Conservation (phyloP, 2,329 filamentous ascomycete species). For the Colletotrichum sp. region DNA sequence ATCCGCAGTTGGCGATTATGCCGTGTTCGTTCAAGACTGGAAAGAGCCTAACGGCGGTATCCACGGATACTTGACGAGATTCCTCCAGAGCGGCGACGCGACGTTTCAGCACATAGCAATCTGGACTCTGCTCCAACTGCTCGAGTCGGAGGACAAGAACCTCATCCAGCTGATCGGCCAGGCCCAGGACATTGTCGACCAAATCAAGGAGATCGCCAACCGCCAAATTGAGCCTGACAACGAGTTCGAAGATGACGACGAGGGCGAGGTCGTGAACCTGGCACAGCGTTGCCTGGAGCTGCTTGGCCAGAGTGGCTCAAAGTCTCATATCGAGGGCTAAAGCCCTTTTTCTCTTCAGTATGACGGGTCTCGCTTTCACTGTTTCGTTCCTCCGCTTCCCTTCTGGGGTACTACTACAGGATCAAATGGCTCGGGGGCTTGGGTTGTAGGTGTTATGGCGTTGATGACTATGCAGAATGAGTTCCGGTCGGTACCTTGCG, state of each 20-base stretch:
- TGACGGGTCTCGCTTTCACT: not conserved
- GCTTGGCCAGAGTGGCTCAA: conserved; percentile 76
- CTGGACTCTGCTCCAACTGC: conserved; percentile 93
- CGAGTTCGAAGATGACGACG: conserved; percentile 86
- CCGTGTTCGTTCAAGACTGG: conserved; percentile 96
- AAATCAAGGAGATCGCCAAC: conserved; percentile 91
- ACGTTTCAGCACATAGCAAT: conserved; percentile 99
- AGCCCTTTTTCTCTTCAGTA: not conserved
- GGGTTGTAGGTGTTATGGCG: conserved; percentile 20
- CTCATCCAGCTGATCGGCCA: conserved; percentile 89
- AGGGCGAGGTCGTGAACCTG: conserved; percentile 90
- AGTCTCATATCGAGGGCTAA: conserved; percentile 83
- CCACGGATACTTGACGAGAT: conserved; percentile 91
- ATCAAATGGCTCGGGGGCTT: conserved; percentile 10
- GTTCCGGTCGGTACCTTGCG: conserved; percentile 18
- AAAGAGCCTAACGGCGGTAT: conserved; percentile 90
- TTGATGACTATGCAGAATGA: conserved; percentile 23
- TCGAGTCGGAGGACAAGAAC: conserved; percentile 92
- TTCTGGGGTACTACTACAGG: conserved; percentile 4
- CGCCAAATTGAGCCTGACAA: conserved; percentile 87
- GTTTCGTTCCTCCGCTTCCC: conserved; percentile 5
- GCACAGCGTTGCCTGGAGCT: conserved; percentile 90
- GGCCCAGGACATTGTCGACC: conserved; percentile 88
- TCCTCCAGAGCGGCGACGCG: conserved; percentile 91
- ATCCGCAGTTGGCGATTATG: conserved; percentile 85